These are phyloP conservation scores for Chalara sp. DNA, from an alignment of 2,329 filamentous ascomycete species.

Conservation along the genomic window DNA sequence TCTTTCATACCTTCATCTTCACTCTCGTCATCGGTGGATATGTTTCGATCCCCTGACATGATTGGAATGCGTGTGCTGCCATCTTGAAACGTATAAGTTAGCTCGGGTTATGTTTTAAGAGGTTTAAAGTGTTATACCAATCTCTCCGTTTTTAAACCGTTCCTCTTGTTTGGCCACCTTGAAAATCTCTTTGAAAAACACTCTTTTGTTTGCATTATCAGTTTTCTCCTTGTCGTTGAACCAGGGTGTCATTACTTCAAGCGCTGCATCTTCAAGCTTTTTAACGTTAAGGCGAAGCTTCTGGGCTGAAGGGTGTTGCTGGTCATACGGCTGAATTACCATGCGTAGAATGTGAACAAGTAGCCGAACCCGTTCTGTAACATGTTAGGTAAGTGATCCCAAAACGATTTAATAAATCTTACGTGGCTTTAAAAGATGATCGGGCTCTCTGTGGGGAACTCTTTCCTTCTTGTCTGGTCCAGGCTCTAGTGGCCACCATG, in stretches of 20 bases:
- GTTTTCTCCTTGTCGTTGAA: constrained; percentile 49
- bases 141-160: constrained; percentile 46
- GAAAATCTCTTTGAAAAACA: constrained; percentile 54
- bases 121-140: constrained; percentile 37
- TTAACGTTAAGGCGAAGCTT: constrained; percentile 40
- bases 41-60: constrained; percentile 13
- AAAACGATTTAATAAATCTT: constrained; percentile 2
- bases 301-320: constrained; percentile 37
- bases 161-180: constrained; percentile 52
- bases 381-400: constrained; percentile 3
- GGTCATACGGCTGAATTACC: constrained; percentile 34
- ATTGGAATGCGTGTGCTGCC: constrained; percentile 12
- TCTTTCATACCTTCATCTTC: constrained; percentile 11
- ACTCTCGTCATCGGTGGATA: constrained; percentile 14
- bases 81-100: constrained; percentile 8
- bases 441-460: constrained; percentile 62
- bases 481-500: constrained; percentile 52
- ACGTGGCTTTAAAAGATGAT: constrained; percentile 66
- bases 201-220: constrained; percentile 47
- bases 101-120: background rate
- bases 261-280: constrained; percentile 52
- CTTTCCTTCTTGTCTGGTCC: constrained; percentile 39
- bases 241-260: constrained; percentile 50
- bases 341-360: constrained; percentile 54
- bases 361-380: constrained; percentile 49